Base-by-base conservation (phyloP, 371 early-diverging fungal species). In the Dichotomocladium elegans region DNA sequence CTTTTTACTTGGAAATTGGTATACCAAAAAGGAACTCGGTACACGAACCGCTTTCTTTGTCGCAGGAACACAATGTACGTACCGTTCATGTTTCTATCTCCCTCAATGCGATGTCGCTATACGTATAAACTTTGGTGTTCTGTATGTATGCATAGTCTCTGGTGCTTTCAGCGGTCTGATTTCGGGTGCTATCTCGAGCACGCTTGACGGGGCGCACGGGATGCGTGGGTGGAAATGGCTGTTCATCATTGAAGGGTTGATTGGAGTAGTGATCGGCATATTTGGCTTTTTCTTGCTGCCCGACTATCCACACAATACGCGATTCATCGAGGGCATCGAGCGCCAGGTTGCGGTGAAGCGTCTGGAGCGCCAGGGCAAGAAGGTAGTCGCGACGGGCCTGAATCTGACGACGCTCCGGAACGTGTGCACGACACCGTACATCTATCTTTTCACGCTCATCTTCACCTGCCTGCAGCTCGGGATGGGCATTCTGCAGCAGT, bases 1-100 rank as follows among this genome's bases (percentile, higher is more conserved):
- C 8, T 87, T 77, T 45, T 79, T 86, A 59, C 69, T 91, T 28
- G 85, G 90, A 19, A 77, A 79, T 44, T 93, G 91, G 85, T 93
- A 92, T 54, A 79, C 80, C 17, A 76, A 82, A n/a, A 61, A 76
- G 26, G 94, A 94, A 59, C 73, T 82, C 30, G 86, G 88, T n/a
- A 68, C 74, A 40, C 85, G 92, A 44, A 79, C 85, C 3, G 85
- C 84, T 11, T 51, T 85, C 41, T 90, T 89, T 59, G 86, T 79
- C 49, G 63, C 80, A 35, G 81, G 81, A 14, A 66, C 81, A 28
- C 71, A 80, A 41, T 83, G 6, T 54, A 83, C 40, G n/a, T n/a
- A 83, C 84, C 0, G 79, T 74, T 55, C 63, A 56, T 33, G 28
- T n/a, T n/a, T n/a, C n/a, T n/a, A n/a, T n/a, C n/a, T n/a, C n/a